Evolutionary conservation across 2,329 filamentous ascomycete species (phyloP), one percentile per base, ranked within the genome.

Genomic region (Aspergillus ustus): DNA sequence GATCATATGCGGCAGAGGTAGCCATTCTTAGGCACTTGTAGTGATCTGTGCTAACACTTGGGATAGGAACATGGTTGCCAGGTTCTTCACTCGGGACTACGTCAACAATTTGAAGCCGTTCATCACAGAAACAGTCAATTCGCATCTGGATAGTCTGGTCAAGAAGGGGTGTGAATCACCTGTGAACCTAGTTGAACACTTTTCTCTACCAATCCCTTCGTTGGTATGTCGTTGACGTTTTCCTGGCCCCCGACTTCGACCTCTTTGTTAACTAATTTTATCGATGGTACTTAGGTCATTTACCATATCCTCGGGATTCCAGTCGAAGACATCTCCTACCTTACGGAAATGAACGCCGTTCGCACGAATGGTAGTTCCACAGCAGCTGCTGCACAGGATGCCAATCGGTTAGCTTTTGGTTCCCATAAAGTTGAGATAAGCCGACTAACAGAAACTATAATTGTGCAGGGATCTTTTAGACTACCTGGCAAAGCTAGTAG

Each of bases 341-440:
- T 57, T 29, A 50, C 28, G 7, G 15, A 48, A 3, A 48, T 19
- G 5, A 37, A 57, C 28, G 54, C 54, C 13, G 31, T 37, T 19
- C 44, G 54, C 5, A 50, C 25, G n/a, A 57, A 43, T 50, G 54
- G 54, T 48, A 57, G 54, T 49, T 48, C 43, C n/a, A 57, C 54
- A n/a, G 54, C 54, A 8, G 43, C 54, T 8, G 54, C 54, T 6
- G 54, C 54, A 8, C 54, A 57, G 46, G 25, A 46, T 40, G 54
- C 54, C 4, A 57, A 57, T 50, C 48, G 28, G 48, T 50, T 17
- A 28, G 22, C 15, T 2, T 11, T 51, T 13, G 28, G 4, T 19
- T 17, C 1, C 15, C n/a, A 25, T 51, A 8, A 6, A 4, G 17
- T 28, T 4, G 25, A 25, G 6, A 22, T 51, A 25, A 9, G 7